Conservation (phyloP, 441 rosid genomes). For the Rhodomyrtus psidioides region DNA sequence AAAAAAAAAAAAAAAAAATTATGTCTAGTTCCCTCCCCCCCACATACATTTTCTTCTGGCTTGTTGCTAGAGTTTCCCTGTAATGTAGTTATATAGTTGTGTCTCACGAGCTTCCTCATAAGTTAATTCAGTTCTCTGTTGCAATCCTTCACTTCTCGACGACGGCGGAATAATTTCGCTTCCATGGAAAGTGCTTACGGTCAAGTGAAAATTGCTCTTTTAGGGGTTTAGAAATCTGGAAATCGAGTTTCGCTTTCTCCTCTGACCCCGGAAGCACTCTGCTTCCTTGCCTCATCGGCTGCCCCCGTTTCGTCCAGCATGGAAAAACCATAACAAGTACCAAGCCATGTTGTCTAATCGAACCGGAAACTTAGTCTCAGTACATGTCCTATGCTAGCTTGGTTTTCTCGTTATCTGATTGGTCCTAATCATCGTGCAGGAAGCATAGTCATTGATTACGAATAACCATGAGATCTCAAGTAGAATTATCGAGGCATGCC, state of each 20-base stretch:
- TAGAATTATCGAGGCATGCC: not conserved
- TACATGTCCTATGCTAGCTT: not conserved
- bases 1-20: too few relatives aligned
- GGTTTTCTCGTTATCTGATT: not conserved
- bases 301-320: not conserved
- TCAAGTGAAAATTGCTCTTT: not conserved
- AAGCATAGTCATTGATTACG: not conserved
- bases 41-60: not conserved
- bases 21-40: not conserved
- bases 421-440: not conserved
- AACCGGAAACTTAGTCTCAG: not conserved
- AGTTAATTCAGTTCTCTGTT: not conserved
- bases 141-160: not conserved
- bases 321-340: not conserved
- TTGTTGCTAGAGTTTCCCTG: not conserved
- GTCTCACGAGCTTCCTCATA: not conserved
- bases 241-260: not conserved
- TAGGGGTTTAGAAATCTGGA: not conserved
- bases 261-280: not conserved
- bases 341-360: not conserved
- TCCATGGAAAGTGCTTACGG: not conserved
- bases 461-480: not conserved
- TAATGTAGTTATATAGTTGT: not conserved
- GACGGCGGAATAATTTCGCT: not conserved
- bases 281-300: not conserved